These are phyloP conservation scores for Chaetomidium leptoderma DNA, from an alignment of 495 filamentous ascomycete genomes.

Conservation along the genomic window DNA sequence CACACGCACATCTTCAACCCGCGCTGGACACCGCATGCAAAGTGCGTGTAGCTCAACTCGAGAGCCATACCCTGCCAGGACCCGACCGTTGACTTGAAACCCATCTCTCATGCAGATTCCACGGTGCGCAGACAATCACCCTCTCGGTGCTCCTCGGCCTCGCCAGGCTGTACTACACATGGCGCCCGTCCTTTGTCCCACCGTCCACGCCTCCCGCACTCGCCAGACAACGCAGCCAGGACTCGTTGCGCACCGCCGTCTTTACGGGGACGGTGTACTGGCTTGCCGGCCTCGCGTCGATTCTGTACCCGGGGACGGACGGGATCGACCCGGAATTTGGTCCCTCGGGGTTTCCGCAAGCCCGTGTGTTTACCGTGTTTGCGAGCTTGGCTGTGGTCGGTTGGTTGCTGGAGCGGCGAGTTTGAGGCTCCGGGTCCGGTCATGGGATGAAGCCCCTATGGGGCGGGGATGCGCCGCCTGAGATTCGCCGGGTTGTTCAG, in stretches of 20 bases:
- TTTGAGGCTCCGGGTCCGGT: no score
- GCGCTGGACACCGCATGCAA: conserved; percentile 53
- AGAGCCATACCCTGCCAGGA: background rate
- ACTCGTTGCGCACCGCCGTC: conserved; percentile 37
- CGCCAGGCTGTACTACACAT: conserved; percentile 49
- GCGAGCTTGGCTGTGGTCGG: conserved; percentile 30
- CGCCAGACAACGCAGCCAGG: conserved; percentile 20
- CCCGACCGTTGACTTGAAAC: no score
- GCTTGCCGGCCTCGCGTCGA: conserved; percentile 44
- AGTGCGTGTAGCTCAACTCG: conserved; percentile 24
- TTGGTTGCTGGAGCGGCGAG: conserved; percentile 29
- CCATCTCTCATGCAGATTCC: conserved; percentile 49
- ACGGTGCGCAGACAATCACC: conserved; percentile 53
- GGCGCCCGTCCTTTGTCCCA: conserved; percentile 24
- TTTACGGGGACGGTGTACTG: conserved; percentile 51
- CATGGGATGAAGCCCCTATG: no score
- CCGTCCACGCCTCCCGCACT: conserved; percentile 19
- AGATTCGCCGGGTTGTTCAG: no score
- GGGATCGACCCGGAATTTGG: conserved; percentile 54
- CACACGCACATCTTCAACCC: conserved; percentile 54
- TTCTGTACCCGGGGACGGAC: conserved; percentile 48
- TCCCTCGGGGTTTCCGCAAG: conserved; percentile 49
- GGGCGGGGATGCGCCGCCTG: no score
- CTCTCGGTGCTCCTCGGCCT: conserved; percentile 44
- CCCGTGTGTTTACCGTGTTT: conserved; percentile 34